Evolutionary conservation across 345 rosid genomes (phyloP), one percentile per base, ranked within the genome.

Genomic region (Pseudoturritis turrita): DNA sequence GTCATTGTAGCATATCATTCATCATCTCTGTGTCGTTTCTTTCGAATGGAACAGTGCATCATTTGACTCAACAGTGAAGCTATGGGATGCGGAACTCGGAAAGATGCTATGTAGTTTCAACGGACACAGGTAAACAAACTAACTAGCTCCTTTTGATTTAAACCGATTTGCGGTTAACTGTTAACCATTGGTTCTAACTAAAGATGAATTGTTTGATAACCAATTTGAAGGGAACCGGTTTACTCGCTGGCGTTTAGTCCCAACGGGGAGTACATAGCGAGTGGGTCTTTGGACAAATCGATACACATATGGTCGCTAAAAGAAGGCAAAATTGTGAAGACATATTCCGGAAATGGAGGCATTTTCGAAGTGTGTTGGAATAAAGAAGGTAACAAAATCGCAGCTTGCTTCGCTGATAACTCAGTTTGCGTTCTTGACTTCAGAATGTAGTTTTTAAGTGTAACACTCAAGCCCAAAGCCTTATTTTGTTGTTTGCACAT

Each of bases 241-340:
- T 96, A 90, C 78, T 88, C 99, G 0, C 85, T 96, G 28, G 99
- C 99, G 65, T 96, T 96, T 81, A 92, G 99, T 78, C 99, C 99
- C 33, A 92, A 90, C 39, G 98, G 98, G 12, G 97, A 96, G 79
- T 96, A 82, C 78, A 78, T 96, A 63, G 99, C 96, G 10, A 92
- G 97, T 56, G 99, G 99, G 35, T 96, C 99, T 9, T 81, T 90
- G 17, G 99, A 95, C 82, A 88, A 56, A 74, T 89, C 96, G 52
- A 85, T 95, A 51, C 96, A 87, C 76, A 77, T 95, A 39, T 95
- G 99, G 99, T 95, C 99, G 7, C 63, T 92, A 51, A 96, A 90
- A 80, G 98, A 96, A 71, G 87, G 88, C 25, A 96, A 87, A 84
- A 83, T 96, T 3, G 88, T 92, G 49, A 92, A 87, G 81, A 90